phyloP scores from a whole-genome alignment of 441 rosid genomes.

The Brassica hybrid region DNA sequence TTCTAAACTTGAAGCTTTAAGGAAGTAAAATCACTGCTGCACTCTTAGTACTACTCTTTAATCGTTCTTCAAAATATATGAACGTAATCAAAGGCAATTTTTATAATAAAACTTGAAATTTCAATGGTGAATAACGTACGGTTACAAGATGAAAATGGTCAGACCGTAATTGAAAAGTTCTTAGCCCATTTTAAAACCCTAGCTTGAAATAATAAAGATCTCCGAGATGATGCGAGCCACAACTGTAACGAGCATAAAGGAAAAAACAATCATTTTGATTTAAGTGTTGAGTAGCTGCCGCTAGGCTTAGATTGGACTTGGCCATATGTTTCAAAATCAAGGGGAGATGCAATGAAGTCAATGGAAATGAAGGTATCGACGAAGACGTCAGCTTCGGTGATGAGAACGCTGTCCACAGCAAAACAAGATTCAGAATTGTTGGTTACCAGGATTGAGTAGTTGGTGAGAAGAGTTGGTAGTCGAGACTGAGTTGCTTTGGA shows the following conservation, averaged over 20 bases:
- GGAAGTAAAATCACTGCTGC: neutral
- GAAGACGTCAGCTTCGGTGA: neutral
- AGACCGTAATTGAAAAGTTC: neutral
- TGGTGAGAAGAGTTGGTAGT: neutral
- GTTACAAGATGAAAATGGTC: no score
- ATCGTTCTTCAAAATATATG: neutral
- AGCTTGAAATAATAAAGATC: neutral
- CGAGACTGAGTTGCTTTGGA: neutral
- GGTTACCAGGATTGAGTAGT: neutral
- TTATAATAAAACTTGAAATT: neutral
- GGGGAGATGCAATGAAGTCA: neutral
- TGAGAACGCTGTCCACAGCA: neutral
- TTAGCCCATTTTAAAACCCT: neutral
- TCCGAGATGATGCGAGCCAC: neutral
- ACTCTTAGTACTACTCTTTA: neutral
- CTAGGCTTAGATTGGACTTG: neutral
- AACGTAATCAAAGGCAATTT: neutral
- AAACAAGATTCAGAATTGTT: neutral
- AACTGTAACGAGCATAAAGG: neutral
- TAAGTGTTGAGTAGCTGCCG: neutral
- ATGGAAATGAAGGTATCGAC: neutral
- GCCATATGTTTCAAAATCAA: neutral
- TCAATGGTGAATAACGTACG: neutral
- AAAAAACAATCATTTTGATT: neutral
- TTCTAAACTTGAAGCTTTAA: neutral